These are phyloP conservation scores for Chaetomiaceae sp. DNA, from an alignment of 2,329 filamentous ascomycete genomes.

Conservation along the genomic window DNA sequence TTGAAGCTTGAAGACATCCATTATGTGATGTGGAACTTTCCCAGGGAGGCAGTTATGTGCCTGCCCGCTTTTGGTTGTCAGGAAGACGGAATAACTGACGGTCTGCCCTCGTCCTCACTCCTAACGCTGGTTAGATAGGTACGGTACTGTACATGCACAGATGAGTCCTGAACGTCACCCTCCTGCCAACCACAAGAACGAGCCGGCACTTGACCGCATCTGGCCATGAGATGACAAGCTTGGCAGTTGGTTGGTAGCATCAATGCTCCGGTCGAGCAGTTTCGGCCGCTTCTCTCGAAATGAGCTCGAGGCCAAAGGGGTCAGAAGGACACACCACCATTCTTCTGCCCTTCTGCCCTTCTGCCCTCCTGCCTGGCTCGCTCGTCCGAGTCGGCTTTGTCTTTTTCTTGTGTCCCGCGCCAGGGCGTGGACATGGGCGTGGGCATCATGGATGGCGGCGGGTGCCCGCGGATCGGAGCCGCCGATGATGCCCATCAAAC, in stretches of 20 bases:
- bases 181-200: conserved; percentile 1
- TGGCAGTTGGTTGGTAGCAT: conserved; percentile 11
- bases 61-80: no score
- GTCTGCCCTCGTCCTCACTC: no score
- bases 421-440: no score
- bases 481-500: conserved; percentile 6
- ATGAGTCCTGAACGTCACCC: no score
- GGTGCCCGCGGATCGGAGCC: conserved; percentile 2
- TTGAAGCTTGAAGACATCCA: neutral
- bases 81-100: no score
- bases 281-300: conserved; percentile 8
- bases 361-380: neutral
- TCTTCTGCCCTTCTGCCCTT: neutral
- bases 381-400: neutral
- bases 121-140: no score
- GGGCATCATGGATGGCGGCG: conserved; percentile 12
- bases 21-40: no score
- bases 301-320: conserved; percentile 5
- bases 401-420: no score
- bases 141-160: no score
- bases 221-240: conserved; percentile 4
- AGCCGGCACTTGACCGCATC: conserved; percentile 16
- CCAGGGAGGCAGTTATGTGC: no score
- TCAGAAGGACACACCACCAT: no score
- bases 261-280: conserved; percentile 16